A percentile compares a stretch with the other conserved stretches of the same genome.
Conservation (phyloP, 129 eudicot species). For the Helianthus annuus region DNA sequence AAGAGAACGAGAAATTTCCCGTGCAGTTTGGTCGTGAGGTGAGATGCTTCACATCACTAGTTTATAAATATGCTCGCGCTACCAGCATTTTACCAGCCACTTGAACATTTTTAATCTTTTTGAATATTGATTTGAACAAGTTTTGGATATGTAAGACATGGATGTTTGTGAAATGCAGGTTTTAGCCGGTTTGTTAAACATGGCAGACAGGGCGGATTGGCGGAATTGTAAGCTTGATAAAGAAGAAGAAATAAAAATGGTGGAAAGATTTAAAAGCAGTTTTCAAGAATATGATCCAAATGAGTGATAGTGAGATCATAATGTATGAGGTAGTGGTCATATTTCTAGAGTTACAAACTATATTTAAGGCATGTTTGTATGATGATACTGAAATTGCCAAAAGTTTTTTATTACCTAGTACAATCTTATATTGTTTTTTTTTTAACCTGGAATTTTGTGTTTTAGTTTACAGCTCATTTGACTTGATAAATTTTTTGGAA, state of each 20-base stretch:
- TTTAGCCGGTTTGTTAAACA: slow-evolving; percentile 87
- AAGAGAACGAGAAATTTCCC: slow-evolving; percentile 85
- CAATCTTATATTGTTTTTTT: not conserved
- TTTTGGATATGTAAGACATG: slow-evolving; percentile 2
- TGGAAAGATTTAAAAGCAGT: slow-evolving; percentile 63
- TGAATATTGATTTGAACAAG: not conserved
- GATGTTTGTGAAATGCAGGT: slow-evolving; percentile 53
- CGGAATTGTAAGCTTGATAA: slow-evolving; percentile 87
- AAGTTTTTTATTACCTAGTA: not conserved
- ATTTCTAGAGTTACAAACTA: not conserved
- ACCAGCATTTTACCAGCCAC: not conserved
- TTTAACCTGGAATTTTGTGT: not conserved
- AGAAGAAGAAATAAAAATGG: slow-evolving; percentile 88
- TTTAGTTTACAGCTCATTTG: not conserved
- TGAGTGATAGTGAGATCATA: slow-evolving; percentile 22
- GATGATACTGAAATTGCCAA: not conserved
- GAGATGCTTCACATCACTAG: slow-evolving; percentile 21
- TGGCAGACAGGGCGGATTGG: slow-evolving; percentile 98
- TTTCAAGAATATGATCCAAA: slow-evolving; percentile 76
- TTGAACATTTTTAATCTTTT: not conserved
- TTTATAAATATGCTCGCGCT: not conserved
- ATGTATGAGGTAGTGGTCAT: slow-evolving; percentile 16
- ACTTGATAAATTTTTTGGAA: too few species aligned
- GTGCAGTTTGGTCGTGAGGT: slow-evolving; percentile 99
- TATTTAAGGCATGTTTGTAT: slow-evolving; percentile 3